phyloP scores from a whole-genome alignment of 805 yeast genomes.

The Metschnikowia chrysomelidarum region DNA sequence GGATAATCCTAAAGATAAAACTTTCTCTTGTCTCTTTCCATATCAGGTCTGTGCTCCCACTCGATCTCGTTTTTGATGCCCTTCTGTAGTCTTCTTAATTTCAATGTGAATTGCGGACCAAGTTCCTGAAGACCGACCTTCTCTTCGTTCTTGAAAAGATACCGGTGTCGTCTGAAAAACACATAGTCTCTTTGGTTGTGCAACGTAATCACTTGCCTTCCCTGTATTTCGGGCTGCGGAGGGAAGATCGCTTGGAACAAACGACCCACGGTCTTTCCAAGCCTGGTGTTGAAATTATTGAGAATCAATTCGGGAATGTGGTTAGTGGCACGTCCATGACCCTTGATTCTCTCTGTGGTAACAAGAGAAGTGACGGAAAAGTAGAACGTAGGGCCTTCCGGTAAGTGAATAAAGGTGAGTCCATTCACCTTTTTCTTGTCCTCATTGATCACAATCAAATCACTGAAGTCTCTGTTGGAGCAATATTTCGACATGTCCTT shows the following conservation, averaged over 20 bases:
- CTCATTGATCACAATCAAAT: slow-evolving; percentile 85
- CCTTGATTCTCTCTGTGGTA: slow-evolving; percentile 71
- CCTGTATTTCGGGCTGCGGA: slow-evolving; percentile 88
- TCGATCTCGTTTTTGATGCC: slow-evolving; percentile 90
- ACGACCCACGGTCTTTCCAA: slow-evolving; percentile 92
- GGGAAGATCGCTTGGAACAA: slow-evolving; percentile 92
- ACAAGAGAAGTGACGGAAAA: slow-evolving; percentile 77
- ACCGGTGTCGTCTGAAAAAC: slow-evolving; percentile 93
- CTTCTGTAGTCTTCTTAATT: slow-evolving; percentile 82
- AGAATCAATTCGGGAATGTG: slow-evolving; percentile 90
- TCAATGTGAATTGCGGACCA: slow-evolving; percentile 94
- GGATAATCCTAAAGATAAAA: slow-evolving; percentile 79
- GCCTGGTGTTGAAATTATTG: slow-evolving; percentile 87
- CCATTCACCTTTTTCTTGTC: slow-evolving; percentile 93
- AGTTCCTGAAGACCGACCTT: slow-evolving; percentile 92
- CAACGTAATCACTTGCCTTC: slow-evolving; percentile 91
- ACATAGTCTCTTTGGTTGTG: slow-evolving; percentile 96
- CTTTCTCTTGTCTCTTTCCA: slow-evolving; percentile 95
- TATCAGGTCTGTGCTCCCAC: slow-evolving; percentile 95
- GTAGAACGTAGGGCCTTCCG: slow-evolving; percentile 93
- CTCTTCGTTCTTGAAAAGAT: slow-evolving; percentile 84
- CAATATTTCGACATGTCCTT: slow-evolving; percentile 85
- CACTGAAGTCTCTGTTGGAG: slow-evolving; percentile 80
- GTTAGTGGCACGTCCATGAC: slow-evolving; percentile 88
- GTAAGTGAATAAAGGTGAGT: slow-evolving; percentile 87